Evolutionary conservation across 768 basidiomycete genomes (phyloP).

Genomic region (Kondoa subrosea): DNA sequence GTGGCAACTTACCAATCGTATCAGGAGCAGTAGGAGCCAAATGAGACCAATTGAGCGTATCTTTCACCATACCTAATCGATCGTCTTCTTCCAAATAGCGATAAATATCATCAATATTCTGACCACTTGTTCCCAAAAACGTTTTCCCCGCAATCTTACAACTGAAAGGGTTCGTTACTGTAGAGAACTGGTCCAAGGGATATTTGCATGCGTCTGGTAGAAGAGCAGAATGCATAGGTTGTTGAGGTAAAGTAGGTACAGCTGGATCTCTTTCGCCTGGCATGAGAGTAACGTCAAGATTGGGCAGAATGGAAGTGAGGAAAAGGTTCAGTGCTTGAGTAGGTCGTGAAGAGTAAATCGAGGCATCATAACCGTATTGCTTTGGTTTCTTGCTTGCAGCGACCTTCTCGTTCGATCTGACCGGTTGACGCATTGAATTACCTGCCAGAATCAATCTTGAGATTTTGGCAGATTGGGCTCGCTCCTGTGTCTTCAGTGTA

Average conservation of each 20-base stretch:
- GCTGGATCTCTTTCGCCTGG: constrained; percentile 79
- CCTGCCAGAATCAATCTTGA: constrained; percentile 77
- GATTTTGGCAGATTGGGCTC: constrained; percentile 50
- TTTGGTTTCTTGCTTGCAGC: constrained; percentile 35
- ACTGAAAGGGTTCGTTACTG: constrained; percentile 82
- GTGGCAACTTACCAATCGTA: constrained; percentile 48
- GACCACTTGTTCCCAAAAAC: constrained; percentile 73
- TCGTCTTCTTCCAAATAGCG: constrained; percentile 60
- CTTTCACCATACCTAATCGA: constrained; percentile 54
- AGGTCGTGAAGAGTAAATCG: constrained; percentile 58
- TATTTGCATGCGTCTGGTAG: constrained; percentile 41
- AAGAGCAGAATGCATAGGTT: constrained; percentile 80
- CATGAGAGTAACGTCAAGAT: constrained; percentile 69
- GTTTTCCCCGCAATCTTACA: constrained; percentile 44
- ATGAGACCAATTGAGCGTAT: constrained; percentile 81
- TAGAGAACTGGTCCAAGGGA: constrained; percentile 44
- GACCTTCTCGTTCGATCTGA: constrained; percentile 32
- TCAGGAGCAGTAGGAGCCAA: constrained; percentile 98
- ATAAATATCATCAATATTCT: constrained; percentile 85
- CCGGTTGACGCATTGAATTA: constrained; percentile 53
- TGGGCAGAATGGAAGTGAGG: constrained; percentile 55
- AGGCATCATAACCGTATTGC: constrained; percentile 48
- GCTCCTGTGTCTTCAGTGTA: constrained; percentile 35
- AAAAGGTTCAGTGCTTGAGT: constrained; percentile 50
- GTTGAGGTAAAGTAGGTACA: constrained; percentile 78